Evolutionary conservation across 805 yeast species (phyloP), one percentile per base, ranked within the genome.

Genomic region (Lipomyces lipofer): DNA sequence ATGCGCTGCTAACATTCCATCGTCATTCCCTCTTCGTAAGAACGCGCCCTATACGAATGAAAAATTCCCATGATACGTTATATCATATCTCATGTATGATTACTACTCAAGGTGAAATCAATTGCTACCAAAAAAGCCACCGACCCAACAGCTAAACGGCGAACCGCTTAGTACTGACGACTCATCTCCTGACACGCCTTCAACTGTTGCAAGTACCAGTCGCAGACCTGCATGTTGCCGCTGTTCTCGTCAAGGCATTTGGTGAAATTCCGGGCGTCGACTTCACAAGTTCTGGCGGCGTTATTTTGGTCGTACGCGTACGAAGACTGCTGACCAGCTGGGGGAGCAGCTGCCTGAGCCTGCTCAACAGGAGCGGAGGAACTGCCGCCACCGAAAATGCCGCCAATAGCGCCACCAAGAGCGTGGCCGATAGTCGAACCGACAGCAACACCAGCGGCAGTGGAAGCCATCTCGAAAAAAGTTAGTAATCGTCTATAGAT

Each of bases 361-460:
- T 77, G 77, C 43, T 74, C 80, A 28, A 75, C 80, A n/a, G 78
- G 76, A 43, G 79, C 74, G 28, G 77, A 72, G 27, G 83, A 71
- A 27, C 84, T 76, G 35, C 88, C 80, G 52, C 96, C 95, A 51
- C 95, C 89, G 67, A 92, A 92, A 80, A 94, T 74, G 47, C 88
- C 79, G 47, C 96, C 84, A 66, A 94, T 76, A 67, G 98, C 98
- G 59, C 95, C 95, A 75, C 97, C 97, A 55, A 92, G 64, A 38
- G 97, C 89, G 79, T 94, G 99, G 59, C 99, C 99, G 51, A 92
- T 84, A 58, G 98, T 85, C 49, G 97, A 88, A 67, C 99, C 99
- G 53, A 94, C 97, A 51, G 98, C 99, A 43, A 94, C 99, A 84
- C 99, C 99, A 47, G 98, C 99, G 52, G 99, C 99, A 46, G 99